These are phyloP conservation scores for Paxillus ammoniavirescens DNA, from an alignment of 768 basidiomycete species.

Conservation along the genomic window DNA sequence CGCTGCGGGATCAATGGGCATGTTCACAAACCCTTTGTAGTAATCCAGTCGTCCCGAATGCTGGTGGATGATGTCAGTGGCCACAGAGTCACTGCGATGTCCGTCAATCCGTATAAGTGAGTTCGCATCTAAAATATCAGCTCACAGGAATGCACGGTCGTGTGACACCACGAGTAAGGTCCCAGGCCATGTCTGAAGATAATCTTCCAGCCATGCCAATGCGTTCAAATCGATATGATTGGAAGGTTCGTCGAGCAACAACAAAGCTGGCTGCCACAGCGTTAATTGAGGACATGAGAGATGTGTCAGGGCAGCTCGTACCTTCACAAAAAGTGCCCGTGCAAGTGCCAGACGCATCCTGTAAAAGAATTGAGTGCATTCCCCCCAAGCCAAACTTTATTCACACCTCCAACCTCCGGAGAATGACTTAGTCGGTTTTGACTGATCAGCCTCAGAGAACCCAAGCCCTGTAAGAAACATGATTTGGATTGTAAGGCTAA, in stretches of 20 bases:
- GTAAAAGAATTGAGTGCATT: not conserved
- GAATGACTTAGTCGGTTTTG: constrained; percentile 78
- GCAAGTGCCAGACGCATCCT: constrained; percentile 97
- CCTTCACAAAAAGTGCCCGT: constrained; percentile 95
- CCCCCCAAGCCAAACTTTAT: not conserved
- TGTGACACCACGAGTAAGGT: constrained; percentile 97
- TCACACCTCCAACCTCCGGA: constrained; percentile 92
- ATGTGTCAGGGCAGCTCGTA: constrained; percentile 17
- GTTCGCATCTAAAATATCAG: not conserved
- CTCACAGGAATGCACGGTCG: constrained; percentile 92
- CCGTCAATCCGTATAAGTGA: not conserved
- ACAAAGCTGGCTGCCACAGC: constrained; percentile 56
- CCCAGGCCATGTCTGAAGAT: constrained; percentile 91
- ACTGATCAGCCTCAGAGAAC: constrained; percentile 87
- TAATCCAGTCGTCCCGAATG: constrained; percentile 92
- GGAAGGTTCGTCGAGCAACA: constrained; percentile 91
- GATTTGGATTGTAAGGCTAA: not conserved
- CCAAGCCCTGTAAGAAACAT: constrained; percentile 65
- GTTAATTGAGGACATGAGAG: constrained; percentile 5
- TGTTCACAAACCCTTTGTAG: constrained; percentile 77
- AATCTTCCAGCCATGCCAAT: constrained; percentile 96
- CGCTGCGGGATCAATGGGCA: not conserved
- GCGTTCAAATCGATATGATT: constrained; percentile 98
- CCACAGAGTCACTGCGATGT: constrained; percentile 75
- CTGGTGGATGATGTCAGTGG: constrained; percentile 97